phyloP scores from a whole-genome alignment of 805 yeast species.

The Candida boidinii region DNA sequence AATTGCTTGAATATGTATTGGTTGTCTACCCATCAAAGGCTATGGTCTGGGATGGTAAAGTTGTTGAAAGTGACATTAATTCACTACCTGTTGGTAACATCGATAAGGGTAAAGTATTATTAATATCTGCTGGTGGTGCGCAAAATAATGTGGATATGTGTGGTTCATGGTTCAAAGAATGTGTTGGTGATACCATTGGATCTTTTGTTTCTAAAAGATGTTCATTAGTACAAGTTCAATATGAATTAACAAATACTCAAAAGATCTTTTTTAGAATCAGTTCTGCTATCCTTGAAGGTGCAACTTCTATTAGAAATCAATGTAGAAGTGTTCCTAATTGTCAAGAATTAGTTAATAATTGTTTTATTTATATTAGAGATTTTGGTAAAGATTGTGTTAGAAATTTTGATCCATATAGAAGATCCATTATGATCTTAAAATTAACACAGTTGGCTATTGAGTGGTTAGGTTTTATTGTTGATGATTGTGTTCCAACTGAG shows the following conservation, averaged over 20 bases:
- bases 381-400: constrained; percentile 65
- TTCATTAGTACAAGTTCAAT: constrained; percentile 64
- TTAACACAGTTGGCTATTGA: constrained; percentile 72
- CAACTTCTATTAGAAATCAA: constrained; percentile 40
- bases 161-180: constrained; percentile 46
- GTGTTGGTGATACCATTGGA: constrained; percentile 46
- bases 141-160: constrained; percentile 44
- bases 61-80: constrained; percentile 44
- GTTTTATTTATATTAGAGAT: constrained; percentile 74
- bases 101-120: constrained; percentile 57
- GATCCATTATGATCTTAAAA: constrained; percentile 60
- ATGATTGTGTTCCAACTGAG: constrained; percentile 91
- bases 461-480: constrained; percentile 90
- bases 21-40: constrained; percentile 78
- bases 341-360: constrained; percentile 69
- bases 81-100: constrained; percentile 44
- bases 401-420: constrained; percentile 53
- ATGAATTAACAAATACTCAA: constrained; percentile 59
- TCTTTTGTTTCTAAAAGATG: constrained; percentile 55
- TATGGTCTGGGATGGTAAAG: constrained; percentile 83
- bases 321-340: constrained; percentile 52
- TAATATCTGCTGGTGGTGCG: constrained; percentile 66
- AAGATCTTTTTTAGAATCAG: constrained; percentile 62
- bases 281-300: constrained; percentile 54
- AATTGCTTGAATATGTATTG: constrained; percentile 63